A percentile compares a stretch with the other conserved stretches of the same genome.
Conservation (phyloP, 1,284 basidiomycete species). For the Papiliotrema nemorosa region DNA sequence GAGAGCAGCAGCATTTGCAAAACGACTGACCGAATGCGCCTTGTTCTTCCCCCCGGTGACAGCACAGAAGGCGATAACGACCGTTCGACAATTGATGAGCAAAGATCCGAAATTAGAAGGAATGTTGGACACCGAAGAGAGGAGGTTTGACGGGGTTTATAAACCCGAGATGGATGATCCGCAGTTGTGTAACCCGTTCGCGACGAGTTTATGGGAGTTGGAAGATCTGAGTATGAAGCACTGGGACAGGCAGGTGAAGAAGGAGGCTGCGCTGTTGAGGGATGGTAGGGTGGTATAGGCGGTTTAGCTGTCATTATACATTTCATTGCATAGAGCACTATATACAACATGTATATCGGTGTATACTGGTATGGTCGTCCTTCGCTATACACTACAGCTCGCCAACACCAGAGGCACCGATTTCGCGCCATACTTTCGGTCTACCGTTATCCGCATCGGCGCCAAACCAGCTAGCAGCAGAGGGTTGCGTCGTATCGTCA, state of each 20-base stretch:
- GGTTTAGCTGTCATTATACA: not conserved
- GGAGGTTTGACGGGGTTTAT: slow-evolving; percentile 74
- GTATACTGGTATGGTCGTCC: not conserved
- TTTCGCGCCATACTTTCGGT: slow-evolving; percentile 67
- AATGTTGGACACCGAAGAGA: slow-evolving; percentile 80
- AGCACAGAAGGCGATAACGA: slow-evolving; percentile 65
- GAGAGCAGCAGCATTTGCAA: slow-evolving; percentile 84
- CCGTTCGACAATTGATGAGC: slow-evolving; percentile 67
- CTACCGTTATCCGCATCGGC: slow-evolving; percentile 63
- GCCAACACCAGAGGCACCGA: slow-evolving; percentile 65
- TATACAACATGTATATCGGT: slow-evolving; percentile 4
- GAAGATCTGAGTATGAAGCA: slow-evolving; percentile 40
- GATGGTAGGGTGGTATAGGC: slow-evolving; percentile 29
- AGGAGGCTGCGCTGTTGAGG: slow-evolving; percentile 42
- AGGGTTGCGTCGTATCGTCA: slow-evolving; percentile 69
- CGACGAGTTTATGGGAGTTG: slow-evolving; percentile 50
- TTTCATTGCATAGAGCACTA: not conserved
- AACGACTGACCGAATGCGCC: slow-evolving; percentile 75
- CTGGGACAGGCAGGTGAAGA: slow-evolving; percentile 46
- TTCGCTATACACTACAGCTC: slow-evolving; percentile 39
- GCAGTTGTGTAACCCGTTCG: slow-evolving; percentile 58
- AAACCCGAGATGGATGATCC: slow-evolving; percentile 80
- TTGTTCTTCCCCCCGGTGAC: slow-evolving; percentile 72
- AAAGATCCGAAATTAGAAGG: slow-evolving; percentile 78
- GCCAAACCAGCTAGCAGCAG: slow-evolving; percentile 69